Percentiles rank a stretch among this genome's conserved stretches.
Conservation (phyloP, 1,284 basidiomycete genomes). For the Trichosporon sp. region DNA sequence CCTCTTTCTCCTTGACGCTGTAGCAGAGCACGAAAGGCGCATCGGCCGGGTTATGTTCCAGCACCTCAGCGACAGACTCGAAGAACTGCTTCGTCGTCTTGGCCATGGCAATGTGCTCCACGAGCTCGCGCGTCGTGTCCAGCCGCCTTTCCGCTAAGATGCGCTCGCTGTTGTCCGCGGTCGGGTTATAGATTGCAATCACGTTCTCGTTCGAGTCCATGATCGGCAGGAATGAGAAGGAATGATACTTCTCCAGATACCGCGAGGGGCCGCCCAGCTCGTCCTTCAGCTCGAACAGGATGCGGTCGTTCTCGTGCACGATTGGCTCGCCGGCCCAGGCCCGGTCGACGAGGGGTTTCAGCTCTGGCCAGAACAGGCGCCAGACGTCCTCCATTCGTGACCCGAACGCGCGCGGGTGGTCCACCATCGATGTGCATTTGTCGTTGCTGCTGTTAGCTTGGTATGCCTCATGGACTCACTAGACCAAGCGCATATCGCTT, state of each 20-base stretch:
- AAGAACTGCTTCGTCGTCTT: constrained; percentile 39
- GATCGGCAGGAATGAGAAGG: constrained; percentile 48
- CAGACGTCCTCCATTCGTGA: constrained; percentile 39
- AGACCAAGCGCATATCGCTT: constrained; percentile 43
- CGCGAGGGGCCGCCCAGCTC: background rate
- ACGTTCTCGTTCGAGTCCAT: constrained; percentile 34
- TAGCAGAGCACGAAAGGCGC: constrained; percentile 48
- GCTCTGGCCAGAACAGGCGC: constrained; percentile 37
- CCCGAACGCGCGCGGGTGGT: constrained; percentile 44
- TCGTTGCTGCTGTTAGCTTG: constrained; percentile 40
- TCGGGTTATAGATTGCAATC: constrained; percentile 45
- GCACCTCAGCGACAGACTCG: constrained; percentile 33
- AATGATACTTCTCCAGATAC: constrained; percentile 43
- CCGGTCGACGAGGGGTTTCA: constrained; percentile 33
- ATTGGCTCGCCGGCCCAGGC: constrained; percentile 32
- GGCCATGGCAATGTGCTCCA: constrained; percentile 40
- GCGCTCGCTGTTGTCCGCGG: constrained; percentile 39
- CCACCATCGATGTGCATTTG: constrained; percentile 35
- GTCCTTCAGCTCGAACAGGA: constrained; percentile 19
- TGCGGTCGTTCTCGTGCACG: constrained; percentile 30
- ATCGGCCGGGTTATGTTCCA: constrained; percentile 45
- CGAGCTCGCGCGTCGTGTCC: constrained; percentile 40
- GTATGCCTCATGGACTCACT: constrained; percentile 25
- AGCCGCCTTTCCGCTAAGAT: constrained; percentile 44
- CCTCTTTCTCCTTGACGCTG: constrained; percentile 34